Percentiles rank a stretch among this genome's conserved stretches.
These are phyloP conservation scores for Gracilaria gracilis DNA, from an alignment of 23 red algal species.

Conservation along the genomic window DNA sequence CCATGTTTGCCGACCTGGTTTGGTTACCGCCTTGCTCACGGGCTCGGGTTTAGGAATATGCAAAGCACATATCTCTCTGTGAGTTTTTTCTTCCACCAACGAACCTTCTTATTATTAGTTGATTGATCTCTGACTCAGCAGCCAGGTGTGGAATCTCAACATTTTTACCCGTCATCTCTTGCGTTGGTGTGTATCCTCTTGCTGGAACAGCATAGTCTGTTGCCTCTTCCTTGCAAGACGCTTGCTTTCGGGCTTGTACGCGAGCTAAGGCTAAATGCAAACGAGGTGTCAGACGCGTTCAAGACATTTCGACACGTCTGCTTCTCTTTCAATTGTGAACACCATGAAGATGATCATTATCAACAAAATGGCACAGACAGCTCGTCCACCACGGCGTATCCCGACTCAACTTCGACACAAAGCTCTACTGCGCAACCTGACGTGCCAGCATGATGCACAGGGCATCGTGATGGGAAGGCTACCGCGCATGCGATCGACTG, in stretches of 20 bases:
- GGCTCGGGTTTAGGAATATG: slow-evolving; percentile 12
- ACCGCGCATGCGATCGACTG: no score
- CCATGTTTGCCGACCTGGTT: slow-evolving; percentile 19
- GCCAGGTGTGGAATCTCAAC: slow-evolving; percentile 34
- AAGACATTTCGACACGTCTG: slow-evolving; percentile 39
- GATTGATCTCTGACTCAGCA: neutral
- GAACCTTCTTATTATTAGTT: no score
- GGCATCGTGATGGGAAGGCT: no score
- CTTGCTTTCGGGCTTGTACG: slow-evolving; percentile 14
- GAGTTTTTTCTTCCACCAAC: slow-evolving; percentile 1
- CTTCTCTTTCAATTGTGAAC: neutral
- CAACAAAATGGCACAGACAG: slow-evolving; percentile 1
- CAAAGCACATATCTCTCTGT: slow-evolving; percentile 43
- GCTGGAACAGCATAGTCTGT: slow-evolving; percentile 34
- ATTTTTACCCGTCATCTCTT: slow-evolving; percentile 35
- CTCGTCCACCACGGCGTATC: slow-evolving; percentile 27
- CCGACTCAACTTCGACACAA: slow-evolving; percentile 8
- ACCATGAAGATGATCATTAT: slow-evolving; percentile 9
- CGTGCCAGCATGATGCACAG: no score
- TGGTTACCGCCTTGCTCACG: slow-evolving; percentile 36
- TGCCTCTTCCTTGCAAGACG: slow-evolving; percentile 35
- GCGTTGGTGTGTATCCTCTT: slow-evolving; percentile 53
- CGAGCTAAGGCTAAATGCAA: neutral
- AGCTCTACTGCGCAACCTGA: neutral
- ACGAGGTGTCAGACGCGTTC: neutral